These are phyloP conservation scores for Macrophomina phaseolina DNA, from an alignment of 2,329 filamentous ascomycete genomes.

Conservation along the genomic window DNA sequence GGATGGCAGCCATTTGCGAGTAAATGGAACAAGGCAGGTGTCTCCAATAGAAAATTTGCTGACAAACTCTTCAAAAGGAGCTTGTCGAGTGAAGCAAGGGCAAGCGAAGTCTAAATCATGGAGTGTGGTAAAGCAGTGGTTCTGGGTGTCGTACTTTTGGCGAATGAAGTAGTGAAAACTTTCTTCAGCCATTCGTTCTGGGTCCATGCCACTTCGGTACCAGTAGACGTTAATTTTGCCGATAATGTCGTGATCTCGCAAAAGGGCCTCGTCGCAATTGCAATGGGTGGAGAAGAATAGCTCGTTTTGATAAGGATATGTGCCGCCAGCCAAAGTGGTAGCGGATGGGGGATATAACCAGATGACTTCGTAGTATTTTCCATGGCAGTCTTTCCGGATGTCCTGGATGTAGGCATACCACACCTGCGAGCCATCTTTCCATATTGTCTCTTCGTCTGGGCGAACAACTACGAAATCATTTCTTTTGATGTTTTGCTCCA, in stretches of 20 bases:
- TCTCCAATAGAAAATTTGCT: constrained; percentile 33
- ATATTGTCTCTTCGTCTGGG: constrained; percentile 58
- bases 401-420: constrained; percentile 76
- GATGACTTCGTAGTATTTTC: constrained; percentile 56
- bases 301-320: constrained; percentile 74
- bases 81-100: constrained; percentile 34
- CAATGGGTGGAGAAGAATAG: constrained; percentile 79
- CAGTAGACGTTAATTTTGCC: constrained; percentile 63
- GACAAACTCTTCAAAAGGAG: neutral
- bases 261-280: constrained; percentile 64
- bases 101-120: constrained; percentile 54
- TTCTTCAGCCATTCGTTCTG: constrained; percentile 35
- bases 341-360: constrained; percentile 77
- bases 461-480: constrained; percentile 59
- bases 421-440: constrained; percentile 60
- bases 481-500: neutral
- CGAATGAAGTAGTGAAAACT: constrained; percentile 62
- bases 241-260: constrained; percentile 63
- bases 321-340: constrained; percentile 70
- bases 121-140: constrained; percentile 68
- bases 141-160: constrained; percentile 67
- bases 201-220: constrained; percentile 59
- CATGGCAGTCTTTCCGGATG: constrained; percentile 45
- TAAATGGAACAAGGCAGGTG: neutral
- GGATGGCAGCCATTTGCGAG: neutral